Evolutionary conservation across 208 protist genomes (phyloP), one percentile per base, ranked within the genome.

Genomic region (Acanthamoeba culbertsoni): DNA sequence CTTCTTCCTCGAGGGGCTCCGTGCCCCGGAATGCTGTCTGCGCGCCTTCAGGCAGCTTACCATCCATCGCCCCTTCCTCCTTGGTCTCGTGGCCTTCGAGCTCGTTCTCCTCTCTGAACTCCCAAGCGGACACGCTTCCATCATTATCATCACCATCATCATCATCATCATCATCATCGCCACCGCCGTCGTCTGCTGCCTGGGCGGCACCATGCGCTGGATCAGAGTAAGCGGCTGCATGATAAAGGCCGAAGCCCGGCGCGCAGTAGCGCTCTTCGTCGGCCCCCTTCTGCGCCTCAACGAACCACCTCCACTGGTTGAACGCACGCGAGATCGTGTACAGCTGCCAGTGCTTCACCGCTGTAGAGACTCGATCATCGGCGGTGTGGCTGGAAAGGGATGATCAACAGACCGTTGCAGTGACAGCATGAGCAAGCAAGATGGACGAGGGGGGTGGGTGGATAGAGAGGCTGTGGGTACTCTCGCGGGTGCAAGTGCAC

Each of bases 321-420:
- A 88, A 55, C 33, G 46, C 77, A 20, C 77, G n/a, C 45, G 37
- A 16, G 48, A 88, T 63, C 1, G 77, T 88, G 46, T 88, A 4
- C 31, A 88, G 77, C 37, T 88, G 77, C 77, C 77, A 88, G 45
- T 88, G 77, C 53, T 88, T 88, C 46, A 59, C 77, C 45, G 53
- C 77, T 2, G 77, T 88, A 20, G 77, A 88, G n/a, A 88, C 77
- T 16, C 77, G 45, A 59, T 88, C 77, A 37, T 88, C 77, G 31
- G 45, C 35, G 77, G 77, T 88, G 33, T 88, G 37, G 77, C 77
- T 88, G 10, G 14, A 53, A 28, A 43, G 77, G 8, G 6, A 31
- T 42, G 10, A 86, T 10, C 10, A 33, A 86, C 28, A 62, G 42
- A 6, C 10, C 28, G 28, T 8, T 23, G 14, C 7, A 42, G 73